Base-by-base conservation (phyloP, 306 rosid species). In the Sindora glabra region DNA sequence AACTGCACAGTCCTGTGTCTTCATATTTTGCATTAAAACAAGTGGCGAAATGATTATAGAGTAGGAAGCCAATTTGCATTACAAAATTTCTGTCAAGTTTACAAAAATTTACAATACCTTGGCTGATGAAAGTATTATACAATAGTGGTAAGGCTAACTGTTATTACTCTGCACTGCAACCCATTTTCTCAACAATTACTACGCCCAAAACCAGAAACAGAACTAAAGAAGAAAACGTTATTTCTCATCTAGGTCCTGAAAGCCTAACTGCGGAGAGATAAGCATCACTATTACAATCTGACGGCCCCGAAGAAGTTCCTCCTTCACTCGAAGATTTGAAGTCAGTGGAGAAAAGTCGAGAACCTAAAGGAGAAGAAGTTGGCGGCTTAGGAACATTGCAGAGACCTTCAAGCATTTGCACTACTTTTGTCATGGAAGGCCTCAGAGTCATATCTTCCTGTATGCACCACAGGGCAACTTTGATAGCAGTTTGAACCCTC, bases 371-470 rank as follows among this genome's bases (percentile, higher is more conserved):
- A 22, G 95, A 73, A 59, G 79, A 62, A 0, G 73, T 40, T 33
- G 88, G 96, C 27, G 88, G 98, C 37, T 45, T 74, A 16, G 89
- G 86, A 75, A 88, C 90, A 39, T 26, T 21, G 15, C 71, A 67
- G 8, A 88, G 75, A 67, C 96, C 96, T 71, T 88, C 95, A 27
- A 92, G 84, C 96, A 88, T 92, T 78, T 88, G 96, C 13, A 83
- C 95, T 22, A 92, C 98, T 64, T 74, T 88, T 3, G 88, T 73
- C 98, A 92, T 88, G 15, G 95, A 50, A 37, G 98, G 98, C 56
- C 96, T 78, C 56, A 78, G 56, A 10, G 77, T 52, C 98, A 83
- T 88, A 33, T 92, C 96, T 68, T 91, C 96, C 10, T 92, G 96
- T 69, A 92, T 72, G 68, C 96, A 92, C 96, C 95, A 86, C 33